A percentile compares a stretch with the other conserved stretches of the same genome.
These are phyloP conservation scores for Uronychia binucleata DNA, from an alignment of 73 alveolate genomes.

Conservation along the genomic window DNA sequence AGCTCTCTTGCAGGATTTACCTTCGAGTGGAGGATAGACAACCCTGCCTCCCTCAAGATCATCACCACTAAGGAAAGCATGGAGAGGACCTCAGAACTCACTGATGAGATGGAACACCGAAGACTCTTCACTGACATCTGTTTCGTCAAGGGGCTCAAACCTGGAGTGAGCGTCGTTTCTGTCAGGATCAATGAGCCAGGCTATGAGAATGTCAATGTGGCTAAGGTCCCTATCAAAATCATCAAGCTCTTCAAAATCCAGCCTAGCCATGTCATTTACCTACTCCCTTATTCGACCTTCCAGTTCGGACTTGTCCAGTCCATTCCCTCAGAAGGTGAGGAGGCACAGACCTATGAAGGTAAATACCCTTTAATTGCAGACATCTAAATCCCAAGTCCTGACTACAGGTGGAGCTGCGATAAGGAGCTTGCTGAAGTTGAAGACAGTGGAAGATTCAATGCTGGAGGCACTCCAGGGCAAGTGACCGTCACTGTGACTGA, in stretches of 20 bases:
- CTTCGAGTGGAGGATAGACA: conserved; percentile 87
- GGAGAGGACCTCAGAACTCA: conserved; percentile 56
- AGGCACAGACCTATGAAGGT: conserved; percentile 9
- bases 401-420: conserved; percentile 28
- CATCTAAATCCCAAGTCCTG: conserved; percentile 16
- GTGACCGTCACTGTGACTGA: conserved; percentile 51
- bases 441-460: conserved; percentile 45
- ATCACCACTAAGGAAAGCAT: conserved; percentile 70
- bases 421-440: conserved; percentile 10
- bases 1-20: conserved; percentile 84
- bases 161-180: conserved; percentile 71
- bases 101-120: conserved; percentile 76
- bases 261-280: not conserved
- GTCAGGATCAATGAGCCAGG: conserved; percentile 81
- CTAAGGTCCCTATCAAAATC: conserved; percentile 34
- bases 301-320: not conserved
- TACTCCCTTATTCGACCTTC: not conserved
- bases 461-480: conserved; percentile 35
- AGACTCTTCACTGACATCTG: conserved; percentile 69
- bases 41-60: conserved; percentile 71
- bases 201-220: conserved; percentile 44
- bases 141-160: conserved; percentile 79
- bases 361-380: conserved; percentile 18
- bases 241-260: conserved; percentile 34
- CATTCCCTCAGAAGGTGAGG: not conserved